phyloP scores from a whole-genome alignment of 495 filamentous ascomycete genomes.

The Trichoderma gamsii region DNA sequence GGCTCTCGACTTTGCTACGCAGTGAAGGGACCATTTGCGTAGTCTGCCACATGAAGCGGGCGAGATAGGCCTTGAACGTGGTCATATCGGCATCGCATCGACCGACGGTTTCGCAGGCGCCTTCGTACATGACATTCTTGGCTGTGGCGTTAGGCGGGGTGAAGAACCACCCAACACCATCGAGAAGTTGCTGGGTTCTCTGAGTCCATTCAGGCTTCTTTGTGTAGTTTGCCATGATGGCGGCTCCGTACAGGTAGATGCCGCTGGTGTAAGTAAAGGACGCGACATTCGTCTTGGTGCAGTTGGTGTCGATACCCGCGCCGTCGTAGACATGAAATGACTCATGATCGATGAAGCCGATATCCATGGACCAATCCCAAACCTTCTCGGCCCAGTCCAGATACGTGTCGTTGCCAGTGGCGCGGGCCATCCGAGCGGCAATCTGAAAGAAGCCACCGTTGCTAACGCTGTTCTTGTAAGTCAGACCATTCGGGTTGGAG shows the following conservation, averaged over 20 bases:
- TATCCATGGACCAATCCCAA: slow-evolving; percentile 58
- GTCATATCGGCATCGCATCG: slow-evolving; percentile 67
- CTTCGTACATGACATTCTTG: slow-evolving; percentile 58
- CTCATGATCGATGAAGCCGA: slow-evolving; percentile 45
- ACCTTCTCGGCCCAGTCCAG: slow-evolving; percentile 60
- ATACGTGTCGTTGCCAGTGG: slow-evolving; percentile 60
- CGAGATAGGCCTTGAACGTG: slow-evolving; percentile 73
- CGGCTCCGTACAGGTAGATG: slow-evolving; percentile 60
- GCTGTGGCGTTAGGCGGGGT: slow-evolving; percentile 40
- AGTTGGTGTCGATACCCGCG: slow-evolving; percentile 38
- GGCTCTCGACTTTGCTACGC: slow-evolving; percentile 38
- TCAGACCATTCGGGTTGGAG: slow-evolving; percentile 63
- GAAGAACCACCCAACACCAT: slow-evolving; percentile 37
- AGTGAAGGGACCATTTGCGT: slow-evolving; percentile 57
- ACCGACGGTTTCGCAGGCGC: slow-evolving; percentile 60
- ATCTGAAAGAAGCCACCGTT: slow-evolving; percentile 68
- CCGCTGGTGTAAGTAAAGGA: slow-evolving; percentile 61
- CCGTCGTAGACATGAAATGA: slow-evolving; percentile 52
- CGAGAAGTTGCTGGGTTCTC: slow-evolving; percentile 45
- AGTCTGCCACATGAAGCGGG: slow-evolving; percentile 65
- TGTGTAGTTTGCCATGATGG: slow-evolving; percentile 59
- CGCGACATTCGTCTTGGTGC: slow-evolving; percentile 37
- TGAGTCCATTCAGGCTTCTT: slow-evolving; percentile 45
- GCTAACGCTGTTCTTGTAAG: slow-evolving; percentile 65
- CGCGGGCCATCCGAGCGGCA: slow-evolving; percentile 58